Evolutionary conservation across 148 eudicot species (phyloP).

Genomic region (Arbutus unedo): DNA sequence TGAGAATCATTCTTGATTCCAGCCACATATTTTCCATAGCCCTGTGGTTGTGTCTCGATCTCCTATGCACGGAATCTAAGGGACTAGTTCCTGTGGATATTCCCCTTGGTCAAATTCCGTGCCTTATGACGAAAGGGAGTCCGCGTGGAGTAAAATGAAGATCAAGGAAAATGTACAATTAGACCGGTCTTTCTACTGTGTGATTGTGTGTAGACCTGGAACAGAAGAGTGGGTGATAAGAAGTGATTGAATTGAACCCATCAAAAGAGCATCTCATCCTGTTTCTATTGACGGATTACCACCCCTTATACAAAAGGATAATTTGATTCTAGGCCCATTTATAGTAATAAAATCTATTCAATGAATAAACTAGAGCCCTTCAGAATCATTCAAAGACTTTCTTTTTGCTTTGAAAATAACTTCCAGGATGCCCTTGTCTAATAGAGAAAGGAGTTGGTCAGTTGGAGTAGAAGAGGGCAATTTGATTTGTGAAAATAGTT

Average conservation of each 20-base stretch:
- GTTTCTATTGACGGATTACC: background rate
- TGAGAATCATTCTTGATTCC: too few relatives aligned
- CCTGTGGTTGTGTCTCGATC: too few relatives aligned
- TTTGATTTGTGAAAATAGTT: background rate
- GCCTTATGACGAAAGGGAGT: background rate
- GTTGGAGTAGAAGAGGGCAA: background rate
- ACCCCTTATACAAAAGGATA: background rate
- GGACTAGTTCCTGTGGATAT: background rate
- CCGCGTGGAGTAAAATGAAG: background rate
- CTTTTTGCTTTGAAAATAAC: background rate
- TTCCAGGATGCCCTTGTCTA: background rate
- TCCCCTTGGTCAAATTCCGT: background rate
- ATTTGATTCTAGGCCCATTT: background rate
- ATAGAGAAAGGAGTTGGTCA: background rate
- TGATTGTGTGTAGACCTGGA: background rate
- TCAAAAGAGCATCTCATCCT: background rate
- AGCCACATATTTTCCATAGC: too few relatives aligned
- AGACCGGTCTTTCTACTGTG: background rate
- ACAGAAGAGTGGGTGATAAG: background rate
- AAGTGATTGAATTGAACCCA: background rate
- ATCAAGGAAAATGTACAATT: background rate
- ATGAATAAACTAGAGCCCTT: slow-evolving; percentile 2
- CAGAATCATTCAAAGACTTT: slow-evolving; percentile 1
- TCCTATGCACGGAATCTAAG: background rate
- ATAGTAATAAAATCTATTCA: background rate